Conservation (phyloP, 2,329 filamentous ascomycete species). For the Phialophora expanda region DNA sequence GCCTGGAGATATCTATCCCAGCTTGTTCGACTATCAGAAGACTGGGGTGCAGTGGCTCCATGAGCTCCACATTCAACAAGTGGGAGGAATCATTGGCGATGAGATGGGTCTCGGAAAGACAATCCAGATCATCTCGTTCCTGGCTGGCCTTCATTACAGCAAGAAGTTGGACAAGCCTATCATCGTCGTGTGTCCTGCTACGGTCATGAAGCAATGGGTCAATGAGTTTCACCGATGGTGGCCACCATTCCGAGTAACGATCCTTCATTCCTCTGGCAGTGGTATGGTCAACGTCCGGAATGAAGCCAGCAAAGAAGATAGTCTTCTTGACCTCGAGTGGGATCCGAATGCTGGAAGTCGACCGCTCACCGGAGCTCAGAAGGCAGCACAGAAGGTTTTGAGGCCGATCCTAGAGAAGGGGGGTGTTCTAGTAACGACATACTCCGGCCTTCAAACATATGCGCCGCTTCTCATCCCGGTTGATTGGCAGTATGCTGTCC, state of each 20-base stretch:
- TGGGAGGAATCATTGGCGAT: slow-evolving; percentile 93
- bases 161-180: slow-evolving; percentile 81
- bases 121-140: slow-evolving; percentile 77
- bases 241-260: slow-evolving; percentile 96
- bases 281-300: slow-evolving; percentile 83
- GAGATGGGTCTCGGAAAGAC: slow-evolving; percentile 99
- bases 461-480: slow-evolving; percentile 78
- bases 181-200: slow-evolving; percentile 91
- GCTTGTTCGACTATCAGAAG: slow-evolving; percentile 95
- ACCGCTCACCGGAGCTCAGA: slow-evolving; percentile 62
- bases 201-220: slow-evolving; percentile 95
- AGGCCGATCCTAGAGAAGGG: slow-evolving; percentile 81
- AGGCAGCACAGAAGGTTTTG: slow-evolving; percentile 78
- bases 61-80: slow-evolving; percentile 85
- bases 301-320: slow-evolving; percentile 67
- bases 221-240: slow-evolving; percentile 99
- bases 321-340: slow-evolving; percentile 63
- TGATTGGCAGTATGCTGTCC: slow-evolving; percentile 89
- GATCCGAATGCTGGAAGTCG: slow-evolving; percentile 50
- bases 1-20: slow-evolving; percentile 90
- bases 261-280: slow-evolving; percentile 91
- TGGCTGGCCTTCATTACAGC: slow-evolving; percentile 91
- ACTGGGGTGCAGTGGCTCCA: slow-evolving; percentile 96
- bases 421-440: slow-evolving; percentile 93
- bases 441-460: slow-evolving; percentile 93